These are phyloP conservation scores for Globisporangium paroecandrum DNA, from an alignment of 352 stramenopile species.

Conservation along the genomic window DNA sequence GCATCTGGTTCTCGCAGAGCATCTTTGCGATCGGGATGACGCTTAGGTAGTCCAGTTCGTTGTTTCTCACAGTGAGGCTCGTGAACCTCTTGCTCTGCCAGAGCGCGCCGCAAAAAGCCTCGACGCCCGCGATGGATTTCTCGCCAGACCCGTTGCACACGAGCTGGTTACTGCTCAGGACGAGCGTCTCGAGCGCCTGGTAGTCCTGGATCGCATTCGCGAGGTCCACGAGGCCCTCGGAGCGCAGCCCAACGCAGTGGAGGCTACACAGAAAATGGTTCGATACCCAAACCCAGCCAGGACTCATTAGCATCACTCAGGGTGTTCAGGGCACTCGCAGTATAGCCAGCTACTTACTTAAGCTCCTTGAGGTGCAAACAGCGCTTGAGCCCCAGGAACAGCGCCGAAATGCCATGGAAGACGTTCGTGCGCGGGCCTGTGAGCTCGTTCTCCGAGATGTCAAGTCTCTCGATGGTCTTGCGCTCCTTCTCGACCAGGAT, in stretches of 20 bases:
- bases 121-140: conserved; percentile 40
- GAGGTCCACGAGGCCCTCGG: conserved; percentile 51
- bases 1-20: conserved; percentile 48
- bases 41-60: conserved; percentile 57
- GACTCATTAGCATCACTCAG: background rate
- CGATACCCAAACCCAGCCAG: background rate
- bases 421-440: conserved; percentile 43
- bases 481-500: conserved; percentile 46
- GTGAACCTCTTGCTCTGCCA: conserved; percentile 41
- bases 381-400: conserved; percentile 44
- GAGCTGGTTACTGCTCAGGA: conserved; percentile 47
- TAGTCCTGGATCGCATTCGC: conserved; percentile 41
- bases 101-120: conserved; percentile 53
- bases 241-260: conserved; percentile 30
- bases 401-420: conserved; percentile 50
- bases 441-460: conserved; percentile 52
- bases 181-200: conserved; percentile 38
- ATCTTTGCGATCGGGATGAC: conserved; percentile 41
- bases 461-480: conserved; percentile 38
- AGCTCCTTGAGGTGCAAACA: conserved; percentile 48
- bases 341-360: conserved; percentile 32
- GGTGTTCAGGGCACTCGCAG: too few species aligned
- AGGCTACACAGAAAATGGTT: conserved; percentile 23
- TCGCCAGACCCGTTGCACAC: conserved; percentile 56
- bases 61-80: conserved; percentile 41